A percentile compares a stretch with the other conserved stretches of the same genome.
These are phyloP conservation scores for Chalciporus piperatus DNA, from an alignment of 768 basidiomycete species.

Conservation along the genomic window DNA sequence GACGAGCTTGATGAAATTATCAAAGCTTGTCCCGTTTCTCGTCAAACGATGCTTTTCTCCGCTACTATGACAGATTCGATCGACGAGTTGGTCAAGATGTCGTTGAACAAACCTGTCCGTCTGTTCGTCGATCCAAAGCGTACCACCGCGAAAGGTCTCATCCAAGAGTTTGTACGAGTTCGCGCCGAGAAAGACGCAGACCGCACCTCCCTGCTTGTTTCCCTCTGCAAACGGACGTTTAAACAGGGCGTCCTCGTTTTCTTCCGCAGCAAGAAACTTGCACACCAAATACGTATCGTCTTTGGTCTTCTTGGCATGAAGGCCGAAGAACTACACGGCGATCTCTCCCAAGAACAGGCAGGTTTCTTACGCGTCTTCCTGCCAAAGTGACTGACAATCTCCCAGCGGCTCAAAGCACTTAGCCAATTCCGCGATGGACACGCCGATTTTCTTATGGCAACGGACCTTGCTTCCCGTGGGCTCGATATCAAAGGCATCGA, in stretches of 20 bases:
- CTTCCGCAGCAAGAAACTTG: constrained; percentile 93
- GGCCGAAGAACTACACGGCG: constrained; percentile 91
- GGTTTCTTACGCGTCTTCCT: constrained; percentile 10
- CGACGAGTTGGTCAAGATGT: constrained; percentile 89
- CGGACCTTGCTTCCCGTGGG: constrained; percentile 92
- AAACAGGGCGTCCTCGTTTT: constrained; percentile 85
- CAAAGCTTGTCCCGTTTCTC: constrained; percentile 77
- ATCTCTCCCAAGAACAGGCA: constrained; percentile 95
- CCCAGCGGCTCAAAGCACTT: constrained; percentile 80
- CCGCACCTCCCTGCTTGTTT: constrained; percentile 70
- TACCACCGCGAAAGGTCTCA: constrained; percentile 76
- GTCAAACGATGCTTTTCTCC: constrained; percentile 98
- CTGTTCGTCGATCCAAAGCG: constrained; percentile 95
- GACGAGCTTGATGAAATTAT: constrained; percentile 95
- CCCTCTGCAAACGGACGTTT: constrained; percentile 88
- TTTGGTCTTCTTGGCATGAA: constrained; percentile 88
- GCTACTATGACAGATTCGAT: constrained; percentile 99
- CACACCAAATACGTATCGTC: constrained; percentile 94
- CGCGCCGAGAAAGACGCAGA: constrained; percentile 76
- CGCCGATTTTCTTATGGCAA: constrained; percentile 94
- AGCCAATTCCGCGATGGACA: constrained; percentile 83
- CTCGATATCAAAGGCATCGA: constrained; percentile 97
- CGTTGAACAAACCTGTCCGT: constrained; percentile 87
- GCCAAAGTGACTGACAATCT: constrained; percentile 3
- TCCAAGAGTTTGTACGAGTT: constrained; percentile 95